These are phyloP conservation scores for Xylariaceae sp. DNA, from an alignment of 2,329 filamentous ascomycete genomes.

Conservation along the genomic window DNA sequence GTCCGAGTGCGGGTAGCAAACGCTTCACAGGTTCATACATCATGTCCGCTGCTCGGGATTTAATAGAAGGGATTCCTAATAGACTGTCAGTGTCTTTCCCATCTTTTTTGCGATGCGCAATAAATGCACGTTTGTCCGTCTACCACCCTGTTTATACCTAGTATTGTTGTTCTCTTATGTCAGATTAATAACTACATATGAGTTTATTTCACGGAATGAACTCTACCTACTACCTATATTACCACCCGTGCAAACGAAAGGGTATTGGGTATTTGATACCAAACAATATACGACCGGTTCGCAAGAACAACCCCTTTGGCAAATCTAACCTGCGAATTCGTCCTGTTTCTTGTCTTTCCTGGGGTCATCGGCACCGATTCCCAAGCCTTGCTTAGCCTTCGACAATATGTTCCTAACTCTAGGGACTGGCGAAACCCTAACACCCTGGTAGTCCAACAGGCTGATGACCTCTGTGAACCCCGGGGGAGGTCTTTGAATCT, in stretches of 20 bases:
- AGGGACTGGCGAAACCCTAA: constrained; percentile 12
- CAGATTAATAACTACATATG: too few relatives aligned
- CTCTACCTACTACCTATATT: too few relatives aligned
- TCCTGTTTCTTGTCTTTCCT: constrained; percentile 26
- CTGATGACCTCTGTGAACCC: constrained; percentile 16
- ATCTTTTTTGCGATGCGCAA: too few relatives aligned
- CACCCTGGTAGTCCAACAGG: constrained; percentile 14
- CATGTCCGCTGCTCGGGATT: too few relatives aligned
- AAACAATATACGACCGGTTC: neutral
- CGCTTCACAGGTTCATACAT: neutral
- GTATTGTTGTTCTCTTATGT: too few relatives aligned
- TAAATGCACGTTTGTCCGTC: too few relatives aligned
- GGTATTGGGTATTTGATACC: too few relatives aligned
- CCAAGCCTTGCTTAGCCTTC: constrained; percentile 25
- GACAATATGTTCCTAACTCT: constrained; percentile 26
- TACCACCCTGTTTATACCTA: too few relatives aligned
- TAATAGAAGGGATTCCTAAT: too few relatives aligned
- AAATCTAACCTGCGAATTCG: constrained; percentile 25
- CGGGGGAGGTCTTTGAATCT: constrained; percentile 6
- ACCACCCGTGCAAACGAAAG: too few relatives aligned
- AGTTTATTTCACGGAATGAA: too few relatives aligned
- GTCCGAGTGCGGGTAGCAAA: neutral
- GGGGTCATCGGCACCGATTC: constrained; percentile 22
- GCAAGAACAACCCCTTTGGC: neutral
- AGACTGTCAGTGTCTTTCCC: too few relatives aligned